These are phyloP conservation scores for Leishmania lainsoni DNA, from an alignment of 208 protist genomes.

Conservation along the genomic window DNA sequence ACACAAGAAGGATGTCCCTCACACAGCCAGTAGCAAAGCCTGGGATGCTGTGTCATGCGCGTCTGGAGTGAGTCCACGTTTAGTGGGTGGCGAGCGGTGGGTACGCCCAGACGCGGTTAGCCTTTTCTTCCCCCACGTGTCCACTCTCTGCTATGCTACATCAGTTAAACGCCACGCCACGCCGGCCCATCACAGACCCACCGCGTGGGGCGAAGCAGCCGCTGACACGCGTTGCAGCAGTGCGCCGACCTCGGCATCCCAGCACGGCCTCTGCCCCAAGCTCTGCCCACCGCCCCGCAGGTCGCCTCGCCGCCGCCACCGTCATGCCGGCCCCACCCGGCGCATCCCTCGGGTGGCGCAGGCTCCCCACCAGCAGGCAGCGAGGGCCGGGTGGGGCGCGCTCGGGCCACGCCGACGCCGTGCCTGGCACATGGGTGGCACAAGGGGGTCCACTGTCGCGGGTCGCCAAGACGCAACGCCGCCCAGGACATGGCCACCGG, in stretches of 20 bases:
- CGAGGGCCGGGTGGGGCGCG: background rate
- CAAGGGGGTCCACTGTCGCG: background rate
- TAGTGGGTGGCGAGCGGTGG: background rate
- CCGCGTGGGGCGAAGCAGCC: background rate
- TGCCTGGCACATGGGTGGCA: background rate
- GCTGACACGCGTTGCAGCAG: background rate
- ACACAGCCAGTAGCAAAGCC: background rate
- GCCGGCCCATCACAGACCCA: background rate
- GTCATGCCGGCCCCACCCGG: no score
- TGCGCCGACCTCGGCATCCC: background rate
- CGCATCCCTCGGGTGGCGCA: background rate
- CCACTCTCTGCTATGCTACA: background rate
- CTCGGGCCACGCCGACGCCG: background rate
- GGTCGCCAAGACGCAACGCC: background rate
- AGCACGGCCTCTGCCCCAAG: background rate
- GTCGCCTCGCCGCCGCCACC: background rate
- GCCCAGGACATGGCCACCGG: background rate
- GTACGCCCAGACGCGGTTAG: background rate
- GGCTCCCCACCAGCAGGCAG: background rate
- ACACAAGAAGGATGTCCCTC: background rate
- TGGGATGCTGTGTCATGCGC: background rate
- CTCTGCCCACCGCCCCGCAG: no score
- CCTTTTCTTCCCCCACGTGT: background rate
- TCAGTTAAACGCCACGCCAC: background rate
- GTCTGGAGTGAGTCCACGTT: background rate